Conservation (phyloP, 441 rosid species). For the Viola pubescens region DNA sequence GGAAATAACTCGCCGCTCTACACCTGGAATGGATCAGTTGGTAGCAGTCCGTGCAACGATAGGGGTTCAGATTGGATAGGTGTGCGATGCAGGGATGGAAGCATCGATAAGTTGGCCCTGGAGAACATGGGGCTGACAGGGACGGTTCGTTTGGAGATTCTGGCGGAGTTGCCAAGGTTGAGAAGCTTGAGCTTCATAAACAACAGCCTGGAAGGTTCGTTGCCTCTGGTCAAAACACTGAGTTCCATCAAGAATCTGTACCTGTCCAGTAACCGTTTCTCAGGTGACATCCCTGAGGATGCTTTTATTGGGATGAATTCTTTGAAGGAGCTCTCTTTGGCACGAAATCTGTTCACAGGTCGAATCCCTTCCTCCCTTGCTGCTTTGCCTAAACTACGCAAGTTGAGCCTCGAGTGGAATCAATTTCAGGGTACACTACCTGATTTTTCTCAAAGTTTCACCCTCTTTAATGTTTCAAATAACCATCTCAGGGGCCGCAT, state of each 20-base stretch:
- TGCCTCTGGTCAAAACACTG: constrained; percentile 44
- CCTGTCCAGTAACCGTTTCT: constrained; percentile 46
- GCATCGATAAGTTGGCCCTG: constrained; percentile 35
- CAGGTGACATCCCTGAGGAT: constrained; percentile 34
- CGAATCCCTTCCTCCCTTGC: constrained; percentile 40
- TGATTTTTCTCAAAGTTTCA: constrained; percentile 29
- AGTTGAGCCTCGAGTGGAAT: constrained; percentile 45
- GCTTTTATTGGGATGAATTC: constrained; percentile 43
- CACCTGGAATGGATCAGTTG: constrained; percentile 32
- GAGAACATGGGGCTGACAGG: constrained; percentile 57
- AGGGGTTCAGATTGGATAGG: constrained; percentile 43
- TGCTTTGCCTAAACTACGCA: constrained; percentile 25
- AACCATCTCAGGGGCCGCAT: constrained; percentile 56
- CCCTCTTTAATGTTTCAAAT: constrained; percentile 36
- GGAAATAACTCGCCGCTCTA: constrained; percentile 15
- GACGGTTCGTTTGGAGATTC: constrained; percentile 35
- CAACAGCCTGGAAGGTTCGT: constrained; percentile 46
- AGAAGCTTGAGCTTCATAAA: constrained; percentile 51
- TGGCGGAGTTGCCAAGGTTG: constrained; percentile 23
- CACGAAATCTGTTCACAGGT: constrained; percentile 42
- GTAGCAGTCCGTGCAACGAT: constrained; percentile 30
- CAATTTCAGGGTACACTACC: constrained; percentile 46
- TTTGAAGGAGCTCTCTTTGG: constrained; percentile 44
- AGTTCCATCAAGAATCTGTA: constrained; percentile 33
- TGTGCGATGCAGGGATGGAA: constrained; percentile 37